These are phyloP conservation scores for Hemerocallis citrina DNA, from an alignment of 106 monocot species.

Conservation along the genomic window DNA sequence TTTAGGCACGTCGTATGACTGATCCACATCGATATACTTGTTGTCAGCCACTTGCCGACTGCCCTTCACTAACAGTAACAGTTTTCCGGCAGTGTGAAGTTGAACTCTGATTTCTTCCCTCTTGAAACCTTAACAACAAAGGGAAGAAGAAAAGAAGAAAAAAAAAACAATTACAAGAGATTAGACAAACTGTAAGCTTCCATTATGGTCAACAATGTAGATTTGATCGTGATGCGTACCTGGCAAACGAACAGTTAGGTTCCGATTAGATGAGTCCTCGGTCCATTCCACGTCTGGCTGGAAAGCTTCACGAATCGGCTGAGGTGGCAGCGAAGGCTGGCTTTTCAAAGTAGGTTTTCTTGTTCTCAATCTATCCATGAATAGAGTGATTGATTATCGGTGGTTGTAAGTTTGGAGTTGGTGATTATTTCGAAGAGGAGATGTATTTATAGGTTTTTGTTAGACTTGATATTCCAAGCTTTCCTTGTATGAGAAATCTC, in stretches of 20 bases:
- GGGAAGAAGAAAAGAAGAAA: background rate
- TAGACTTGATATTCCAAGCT: no score
- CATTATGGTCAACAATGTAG: no score
- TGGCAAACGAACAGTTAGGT: conserved; percentile 3
- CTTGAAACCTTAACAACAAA: conserved; percentile 6
- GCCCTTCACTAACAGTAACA: conserved; percentile 3
- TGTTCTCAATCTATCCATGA: no score
- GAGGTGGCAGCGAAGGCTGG: no score
- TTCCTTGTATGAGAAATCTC: no score
- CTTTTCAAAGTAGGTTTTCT: no score
- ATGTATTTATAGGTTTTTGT: no score
- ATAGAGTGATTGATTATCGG: no score
- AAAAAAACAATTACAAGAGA: background rate
- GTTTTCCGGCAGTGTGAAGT: conserved; percentile 4
- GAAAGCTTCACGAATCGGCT: background rate
- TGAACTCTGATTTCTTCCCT: conserved; percentile 7
- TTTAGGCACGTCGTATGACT: conserved; percentile 1
- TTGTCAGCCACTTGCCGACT: background rate
- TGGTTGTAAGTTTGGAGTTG: no score
- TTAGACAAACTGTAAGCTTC: background rate
- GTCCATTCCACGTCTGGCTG: background rate
- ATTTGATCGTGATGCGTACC: background rate
- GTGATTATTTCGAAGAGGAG: no score
- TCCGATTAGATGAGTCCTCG: background rate
- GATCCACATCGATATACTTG: background rate